Evolutionary conservation across 805 yeast species (phyloP), one percentile per base, ranked within the genome.

Genomic region (Nakazawaea holstii): DNA sequence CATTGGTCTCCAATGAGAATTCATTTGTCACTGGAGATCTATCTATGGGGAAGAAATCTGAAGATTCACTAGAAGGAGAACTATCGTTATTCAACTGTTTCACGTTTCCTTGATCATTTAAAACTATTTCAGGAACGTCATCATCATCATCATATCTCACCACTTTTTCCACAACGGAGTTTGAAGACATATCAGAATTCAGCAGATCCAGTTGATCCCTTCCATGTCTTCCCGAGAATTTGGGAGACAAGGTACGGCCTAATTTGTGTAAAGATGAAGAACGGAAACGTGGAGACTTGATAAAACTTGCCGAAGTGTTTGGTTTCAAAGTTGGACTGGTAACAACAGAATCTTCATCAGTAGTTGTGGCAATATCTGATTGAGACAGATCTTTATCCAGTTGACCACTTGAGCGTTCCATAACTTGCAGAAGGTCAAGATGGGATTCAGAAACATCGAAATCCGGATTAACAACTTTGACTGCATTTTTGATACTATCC

Each of bases 401-500:
- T 11, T 8, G 30, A 9, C 11, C 15, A 7, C 17, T 8, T 27
- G 17, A 11, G 14, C n/a, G 8, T 27, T 10, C 20, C 24, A 14
- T 27, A 11, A 9, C 11, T 27, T 14, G 9, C 32, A 9, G 33
- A 8, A 8, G 14, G 28, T 8, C 28, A 9, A 20, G 24, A 20
- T 20, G 24, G 3, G 24, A 3, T 20, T 20, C 24, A 5, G 24
- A 20, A 10, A 6, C 20, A 35, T 4, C 15, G 24, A 7, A n/a
- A 11, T 15, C 17, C 20, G 39, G 24, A 7, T 14, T n/a, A 8
- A 10, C 8, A 26, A 11, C 32, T 8, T 65, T 60, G 35, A 81
- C 60, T 0, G 67, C 67, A 2, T 67, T 58, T 42, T 68, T 67
- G 43, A 82, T 68, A 2, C 65, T 64, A 4, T 59, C 51, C 3